Evolutionary conservation across 2,329 filamentous ascomycete genomes (phyloP).

Genomic region (Helotiales sp.): DNA sequence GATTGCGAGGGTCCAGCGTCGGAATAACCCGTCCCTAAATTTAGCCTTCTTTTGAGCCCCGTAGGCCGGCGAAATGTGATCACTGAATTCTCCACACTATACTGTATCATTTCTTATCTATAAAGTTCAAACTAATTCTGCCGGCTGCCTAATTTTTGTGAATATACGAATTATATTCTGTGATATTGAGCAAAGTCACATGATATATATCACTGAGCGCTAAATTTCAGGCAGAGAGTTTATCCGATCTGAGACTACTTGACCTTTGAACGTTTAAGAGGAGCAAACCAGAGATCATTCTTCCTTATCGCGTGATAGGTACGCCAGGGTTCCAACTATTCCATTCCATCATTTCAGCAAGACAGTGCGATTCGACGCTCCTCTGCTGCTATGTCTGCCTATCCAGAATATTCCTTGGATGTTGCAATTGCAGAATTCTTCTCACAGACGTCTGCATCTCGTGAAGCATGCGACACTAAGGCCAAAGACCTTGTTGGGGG

Average conservation of each 20-base stretch:
- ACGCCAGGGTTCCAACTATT: slow-evolving; percentile 15
- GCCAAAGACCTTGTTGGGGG: slow-evolving; percentile 35
- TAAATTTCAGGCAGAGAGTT: too few species aligned
- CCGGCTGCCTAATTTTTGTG: too few species aligned
- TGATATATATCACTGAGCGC: too few species aligned
- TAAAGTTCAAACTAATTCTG: too few species aligned
- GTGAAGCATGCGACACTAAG: slow-evolving; percentile 21
- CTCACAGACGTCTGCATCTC: slow-evolving; percentile 28
- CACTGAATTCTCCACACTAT: too few species aligned
- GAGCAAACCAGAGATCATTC: slow-evolving; percentile 7
- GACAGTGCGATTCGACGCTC: slow-evolving; percentile 15
- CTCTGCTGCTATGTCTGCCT: slow-evolving; percentile 18
- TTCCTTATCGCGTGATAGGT: slow-evolving; percentile 9
- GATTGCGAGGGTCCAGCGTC: neutral
- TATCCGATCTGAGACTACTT: too few species aligned
- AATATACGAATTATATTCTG: too few species aligned
- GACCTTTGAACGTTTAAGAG: too few species aligned
- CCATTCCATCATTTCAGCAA: slow-evolving; percentile 14
- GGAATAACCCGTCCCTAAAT: neutral
- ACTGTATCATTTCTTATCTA: too few species aligned
- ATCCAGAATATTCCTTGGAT: slow-evolving; percentile 28
- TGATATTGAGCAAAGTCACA: too few species aligned
- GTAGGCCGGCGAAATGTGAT: too few species aligned
- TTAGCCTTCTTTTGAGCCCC: too few species aligned
- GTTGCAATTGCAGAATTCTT: slow-evolving; percentile 32